These are phyloP conservation scores for Oryza nivara DNA, from an alignment of 176 grass and related monocot genomes.

Conservation along the genomic window DNA sequence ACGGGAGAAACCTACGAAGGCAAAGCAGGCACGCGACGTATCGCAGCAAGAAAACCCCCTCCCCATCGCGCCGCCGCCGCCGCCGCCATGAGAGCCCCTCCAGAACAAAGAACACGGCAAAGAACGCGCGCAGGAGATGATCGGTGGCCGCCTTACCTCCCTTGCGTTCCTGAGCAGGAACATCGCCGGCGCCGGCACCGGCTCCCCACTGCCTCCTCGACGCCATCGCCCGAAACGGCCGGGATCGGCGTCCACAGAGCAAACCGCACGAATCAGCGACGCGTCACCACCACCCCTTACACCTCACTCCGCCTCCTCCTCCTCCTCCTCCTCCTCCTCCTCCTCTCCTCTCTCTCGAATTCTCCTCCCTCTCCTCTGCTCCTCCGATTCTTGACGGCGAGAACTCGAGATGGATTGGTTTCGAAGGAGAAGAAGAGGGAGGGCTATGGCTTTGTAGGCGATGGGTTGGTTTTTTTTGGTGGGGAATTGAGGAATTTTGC, in stretches of 20 bases:
- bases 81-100: not conserved
- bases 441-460: conserved; percentile 16
- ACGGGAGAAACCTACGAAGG: too few relatives aligned
- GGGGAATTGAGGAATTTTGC: not conserved
- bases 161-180: conserved; percentile 41
- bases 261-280: not conserved
- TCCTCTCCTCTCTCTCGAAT: too few relatives aligned
- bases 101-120: not conserved
- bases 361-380: not conserved
- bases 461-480: conserved; percentile 10
- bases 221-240: conserved; percentile 32
- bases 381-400: not conserved
- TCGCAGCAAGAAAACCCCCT: not conserved
- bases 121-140: not conserved
- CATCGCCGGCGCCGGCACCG: not conserved
- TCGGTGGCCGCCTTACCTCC: conserved; percentile 20
- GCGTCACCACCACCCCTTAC: not conserved
- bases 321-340: not conserved
- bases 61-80: not conserved
- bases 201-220: conserved; percentile 35
- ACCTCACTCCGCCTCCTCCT: not conserved
- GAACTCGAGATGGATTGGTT: not conserved
- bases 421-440: not conserved
- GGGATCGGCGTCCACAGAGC: not conserved
- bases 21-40: not conserved